Percentiles rank a stretch among this genome's conserved stretches.
Evolutionary conservation across 2,329 filamentous ascomycete genomes (phyloP).

Genomic region (Bipolaris sorokiniana): DNA sequence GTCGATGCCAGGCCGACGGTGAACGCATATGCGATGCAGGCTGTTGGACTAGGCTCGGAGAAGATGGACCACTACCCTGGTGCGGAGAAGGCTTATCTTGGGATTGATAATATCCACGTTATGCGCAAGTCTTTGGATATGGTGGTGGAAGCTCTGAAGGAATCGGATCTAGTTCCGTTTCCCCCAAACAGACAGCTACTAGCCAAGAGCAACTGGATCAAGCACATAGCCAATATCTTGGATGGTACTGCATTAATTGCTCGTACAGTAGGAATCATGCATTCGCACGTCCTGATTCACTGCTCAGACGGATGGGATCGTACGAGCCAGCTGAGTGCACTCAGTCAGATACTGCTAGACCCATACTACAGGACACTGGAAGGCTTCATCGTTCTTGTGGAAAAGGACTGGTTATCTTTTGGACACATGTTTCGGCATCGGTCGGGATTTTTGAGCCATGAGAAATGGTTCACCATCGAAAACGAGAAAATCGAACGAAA

Average conservation of each 20-base stretch:
- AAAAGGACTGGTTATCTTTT: conserved; percentile 98
- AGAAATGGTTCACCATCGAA: conserved; percentile 92
- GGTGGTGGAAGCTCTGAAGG: conserved; percentile 88
- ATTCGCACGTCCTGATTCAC: conserved; percentile 94
- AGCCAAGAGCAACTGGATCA: conserved; percentile 85
- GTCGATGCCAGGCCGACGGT: conserved; percentile 93
- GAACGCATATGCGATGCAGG: conserved; percentile 94
- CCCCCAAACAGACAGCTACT: conserved; percentile 82
- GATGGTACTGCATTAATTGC: conserved; percentile 86
- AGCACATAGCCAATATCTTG: conserved; percentile 83
- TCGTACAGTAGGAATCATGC: conserved; percentile 84
- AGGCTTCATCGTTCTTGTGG: conserved; percentile 90
- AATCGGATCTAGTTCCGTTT: conserved; percentile 84
- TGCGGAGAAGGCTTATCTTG: conserved; percentile 87
- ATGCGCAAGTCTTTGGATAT: conserved; percentile 91
- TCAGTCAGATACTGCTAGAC: conserved; percentile 92
- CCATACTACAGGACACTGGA: conserved; percentile 94
- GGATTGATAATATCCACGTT: conserved; percentile 97
- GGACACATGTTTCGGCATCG: conserved; percentile 96
- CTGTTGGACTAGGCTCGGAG: conserved; percentile 89
- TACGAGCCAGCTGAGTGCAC: conserved; percentile 89
- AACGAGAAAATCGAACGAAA: conserved; percentile 72
- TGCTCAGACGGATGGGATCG: conserved; percentile 99
- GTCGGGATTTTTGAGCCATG: conserved; percentile 84
- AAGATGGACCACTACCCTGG: conserved; percentile 98